Conservation (phyloP, 2,329 filamentous ascomycete genomes). For the Fusarium equiseti region DNA sequence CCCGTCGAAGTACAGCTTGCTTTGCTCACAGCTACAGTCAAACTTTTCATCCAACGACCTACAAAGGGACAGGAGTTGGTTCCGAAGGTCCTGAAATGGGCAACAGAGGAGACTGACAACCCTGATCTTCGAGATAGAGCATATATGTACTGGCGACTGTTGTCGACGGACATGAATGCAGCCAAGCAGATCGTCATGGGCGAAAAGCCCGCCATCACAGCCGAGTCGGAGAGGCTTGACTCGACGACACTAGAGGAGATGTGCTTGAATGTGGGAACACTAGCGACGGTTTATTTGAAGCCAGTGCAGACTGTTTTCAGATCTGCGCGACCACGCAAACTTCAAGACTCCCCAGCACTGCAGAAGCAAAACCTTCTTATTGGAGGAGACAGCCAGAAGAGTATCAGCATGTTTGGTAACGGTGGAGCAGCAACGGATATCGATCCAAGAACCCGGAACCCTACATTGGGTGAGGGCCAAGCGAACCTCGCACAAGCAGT, state of each 20-base stretch:
- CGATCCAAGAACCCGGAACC: slow-evolving; percentile 56
- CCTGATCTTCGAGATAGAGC: slow-evolving; percentile 94
- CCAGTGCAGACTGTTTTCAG: slow-evolving; percentile 98
- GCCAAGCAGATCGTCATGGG: slow-evolving; percentile 96
- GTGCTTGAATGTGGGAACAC: slow-evolving; percentile 94
- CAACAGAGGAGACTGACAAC: slow-evolving; percentile 99
- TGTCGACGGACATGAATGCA: slow-evolving; percentile 89
- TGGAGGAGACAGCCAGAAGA: slow-evolving; percentile 67
- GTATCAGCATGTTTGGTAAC: slow-evolving; percentile 68
- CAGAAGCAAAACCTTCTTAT: slow-evolving; percentile 76
- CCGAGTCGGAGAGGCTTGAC: slow-evolving; percentile 94
- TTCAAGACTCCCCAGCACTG: slow-evolving; percentile 86
- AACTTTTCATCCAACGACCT: slow-evolving; percentile 96
- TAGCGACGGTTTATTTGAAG: slow-evolving; percentile 97
- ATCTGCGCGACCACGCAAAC: slow-evolving; percentile 80
- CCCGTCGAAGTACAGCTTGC: slow-evolving; percentile 95
- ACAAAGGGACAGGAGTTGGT: slow-evolving; percentile 95
- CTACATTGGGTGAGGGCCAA: slow-evolving; percentile 45
- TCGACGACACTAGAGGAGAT: slow-evolving; percentile 93
- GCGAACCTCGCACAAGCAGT: slow-evolving; percentile 77
- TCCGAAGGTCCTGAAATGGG: slow-evolving; percentile 96
- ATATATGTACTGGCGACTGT: slow-evolving; percentile 99
- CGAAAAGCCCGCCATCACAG: slow-evolving; percentile 94
- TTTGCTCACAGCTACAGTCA: slow-evolving; percentile 94
- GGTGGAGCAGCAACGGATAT: slow-evolving; percentile 65